Conservation (phyloP, 2,329 filamentous ascomycete species). For the Epichloe baconii region DNA sequence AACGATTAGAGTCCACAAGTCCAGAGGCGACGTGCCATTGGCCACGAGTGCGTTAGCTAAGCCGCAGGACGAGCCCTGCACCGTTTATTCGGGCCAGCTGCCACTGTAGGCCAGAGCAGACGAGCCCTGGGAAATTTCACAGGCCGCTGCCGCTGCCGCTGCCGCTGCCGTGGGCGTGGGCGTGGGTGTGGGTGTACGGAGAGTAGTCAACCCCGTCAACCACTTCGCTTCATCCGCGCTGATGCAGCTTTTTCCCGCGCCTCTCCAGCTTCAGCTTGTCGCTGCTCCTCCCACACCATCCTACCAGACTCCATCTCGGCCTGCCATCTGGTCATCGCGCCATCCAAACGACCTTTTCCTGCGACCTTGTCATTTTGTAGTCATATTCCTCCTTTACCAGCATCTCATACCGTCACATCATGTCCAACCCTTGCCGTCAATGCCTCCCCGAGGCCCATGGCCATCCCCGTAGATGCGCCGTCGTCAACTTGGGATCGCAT, state of each 20-base stretch:
- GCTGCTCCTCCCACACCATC: slow-evolving; percentile 4
- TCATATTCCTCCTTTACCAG: slow-evolving; percentile 11
- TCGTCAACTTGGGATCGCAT: slow-evolving; percentile 79
- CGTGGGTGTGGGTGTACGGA: too few species aligned
- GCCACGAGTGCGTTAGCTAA: slow-evolving; percentile 1
- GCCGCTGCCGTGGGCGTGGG: not conserved
- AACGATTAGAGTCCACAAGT: too few species aligned
- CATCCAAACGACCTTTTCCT: slow-evolving; percentile 13
- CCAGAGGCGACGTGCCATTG: not conserved
- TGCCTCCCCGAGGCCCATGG: slow-evolving; percentile 30
- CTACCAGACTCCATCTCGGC: slow-evolving; percentile 9
- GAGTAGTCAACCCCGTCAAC: not conserved
- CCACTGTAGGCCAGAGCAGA: not conserved
- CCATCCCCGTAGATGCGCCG: slow-evolving; percentile 40
- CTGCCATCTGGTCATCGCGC: slow-evolving; percentile 8
- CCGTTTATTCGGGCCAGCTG: not conserved
- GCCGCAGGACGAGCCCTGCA: slow-evolving; percentile 16
- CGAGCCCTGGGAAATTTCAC: slow-evolving; percentile 3
- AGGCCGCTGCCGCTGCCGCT: not conserved
- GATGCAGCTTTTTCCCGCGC: slow-evolving; percentile 16
- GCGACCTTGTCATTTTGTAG: slow-evolving; percentile 11
- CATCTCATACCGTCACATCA: slow-evolving; percentile 16
- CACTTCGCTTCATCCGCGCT: not conserved
- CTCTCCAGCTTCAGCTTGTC: slow-evolving; percentile 10
- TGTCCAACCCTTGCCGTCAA: slow-evolving; percentile 34